Base-by-base conservation (phyloP, 257 asterid genomes). In the Przewalskia tangutica region DNA sequence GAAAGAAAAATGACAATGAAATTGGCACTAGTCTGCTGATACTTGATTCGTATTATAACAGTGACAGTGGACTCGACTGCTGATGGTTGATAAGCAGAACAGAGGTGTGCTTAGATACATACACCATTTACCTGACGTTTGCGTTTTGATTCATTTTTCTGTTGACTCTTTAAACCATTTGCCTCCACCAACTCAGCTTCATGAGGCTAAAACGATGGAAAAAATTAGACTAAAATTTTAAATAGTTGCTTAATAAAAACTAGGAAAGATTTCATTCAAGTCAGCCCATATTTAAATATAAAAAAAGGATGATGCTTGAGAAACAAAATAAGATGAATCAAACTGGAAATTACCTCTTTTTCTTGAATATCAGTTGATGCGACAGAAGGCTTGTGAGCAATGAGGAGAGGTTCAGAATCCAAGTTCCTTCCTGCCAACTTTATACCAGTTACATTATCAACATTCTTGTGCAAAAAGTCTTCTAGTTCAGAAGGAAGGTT, bases 401-500 rank as follows among this genome's bases (percentile, higher is more conserved):
- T 82, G 70, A 79, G 73, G 9, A 54, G 65, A 80, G 90, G 82
- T 87, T 80, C 88, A 80, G 92, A 81, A 81, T 88, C 83, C 53
- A 77, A n/a, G 11, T 48, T 67, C 82, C 84, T 82, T 83, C 42
- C 85, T 83, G 40, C 89, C 84, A 86, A 75, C 81, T 84, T 88
- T 73, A 42, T 78, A 68, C 64, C 60, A 12, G 86, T 44, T 77
- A 80, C 78, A 34, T 79, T 83, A 83, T 70, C 75, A 83, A 80
- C 77, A 84, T 85, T 80, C 83, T 87, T 84, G 56, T 81, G 84
- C 86, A 92, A 34, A 83, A 89, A 82, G 79, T 88, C 91, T 77
- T 91, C 97, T 82, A 92, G 51, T 64, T 88, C 87, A 79, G 88
- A 84, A 83, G 96, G 93, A 86, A 95, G 97, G 77, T 90, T 88